Percentiles rank a stretch among this genome's conserved stretches.
Evolutionary conservation across 441 rosid species (phyloP).

Genomic region (Bruguiera hainesii): DNA sequence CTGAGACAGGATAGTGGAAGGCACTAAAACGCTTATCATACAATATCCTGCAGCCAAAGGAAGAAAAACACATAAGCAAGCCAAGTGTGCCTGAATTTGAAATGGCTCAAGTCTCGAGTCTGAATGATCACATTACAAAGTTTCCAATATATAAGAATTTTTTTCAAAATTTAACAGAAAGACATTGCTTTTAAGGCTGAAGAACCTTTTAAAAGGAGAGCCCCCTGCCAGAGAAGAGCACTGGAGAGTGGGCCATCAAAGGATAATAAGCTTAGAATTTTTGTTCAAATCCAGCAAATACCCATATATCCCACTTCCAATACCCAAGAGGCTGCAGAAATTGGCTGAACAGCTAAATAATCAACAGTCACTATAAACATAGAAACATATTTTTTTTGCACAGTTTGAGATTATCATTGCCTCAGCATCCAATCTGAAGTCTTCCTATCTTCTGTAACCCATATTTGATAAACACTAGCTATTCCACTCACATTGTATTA

Average conservation of each 20-base stretch:
- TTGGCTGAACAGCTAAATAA: background rate
- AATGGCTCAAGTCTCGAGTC: background rate
- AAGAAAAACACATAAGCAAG: constrained; percentile 3
- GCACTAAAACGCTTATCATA: constrained; percentile 90
- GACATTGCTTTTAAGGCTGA: too few relatives aligned
- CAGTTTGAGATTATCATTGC: background rate
- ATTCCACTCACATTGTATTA: background rate
- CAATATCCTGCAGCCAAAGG: constrained; percentile 56
- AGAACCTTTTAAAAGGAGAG: too few relatives aligned
- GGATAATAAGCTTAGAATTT: background rate
- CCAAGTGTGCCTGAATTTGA: background rate
- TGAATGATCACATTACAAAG: background rate
- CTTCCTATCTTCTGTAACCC: background rate
- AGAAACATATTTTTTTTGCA: background rate
- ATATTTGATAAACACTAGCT: background rate
- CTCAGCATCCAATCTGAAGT: background rate
- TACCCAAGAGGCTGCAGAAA: background rate
- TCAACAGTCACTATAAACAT: background rate
- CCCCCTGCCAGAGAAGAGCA: too few relatives aligned
- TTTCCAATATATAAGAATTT: too few relatives aligned
- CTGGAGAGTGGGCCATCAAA: too few relatives aligned
- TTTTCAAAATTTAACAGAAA: too few relatives aligned
- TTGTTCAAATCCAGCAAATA: constrained; percentile 1
- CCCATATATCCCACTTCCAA: background rate
- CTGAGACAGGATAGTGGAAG: constrained; percentile 92